These are phyloP conservation scores for Cyclotella baltica DNA, from an alignment of 108 stramenopile species.

Conservation along the genomic window DNA sequence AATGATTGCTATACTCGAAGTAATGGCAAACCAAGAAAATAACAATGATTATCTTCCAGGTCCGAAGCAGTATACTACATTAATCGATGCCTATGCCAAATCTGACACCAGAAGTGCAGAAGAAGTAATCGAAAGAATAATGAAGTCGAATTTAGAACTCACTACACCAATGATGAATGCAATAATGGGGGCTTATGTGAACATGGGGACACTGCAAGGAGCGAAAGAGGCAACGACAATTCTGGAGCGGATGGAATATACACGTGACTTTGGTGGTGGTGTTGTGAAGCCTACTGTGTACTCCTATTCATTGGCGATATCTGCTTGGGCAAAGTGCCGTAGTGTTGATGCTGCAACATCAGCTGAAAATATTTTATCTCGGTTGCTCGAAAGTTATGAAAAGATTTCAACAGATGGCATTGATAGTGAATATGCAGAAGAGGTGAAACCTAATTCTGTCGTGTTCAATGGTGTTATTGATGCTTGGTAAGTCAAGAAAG, in stretches of 20 bases:
- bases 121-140: constrained; percentile 31
- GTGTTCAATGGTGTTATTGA: constrained; percentile 70
- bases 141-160: constrained; percentile 27
- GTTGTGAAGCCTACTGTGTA: constrained; percentile 43
- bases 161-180: constrained; percentile 44
- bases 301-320: constrained; percentile 49
- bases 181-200: constrained; percentile 43
- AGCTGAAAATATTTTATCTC: constrained; percentile 57
- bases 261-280: constrained; percentile 33
- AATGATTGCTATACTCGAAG: constrained; percentile 39
- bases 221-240: constrained; percentile 68
- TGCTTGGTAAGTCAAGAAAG: constrained; percentile 52
- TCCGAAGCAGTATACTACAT: constrained; percentile 36
- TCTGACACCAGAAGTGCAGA: constrained; percentile 38
- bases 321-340: constrained; percentile 49
- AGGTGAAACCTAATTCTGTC: constrained; percentile 59
- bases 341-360: constrained; percentile 30
- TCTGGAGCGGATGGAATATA: constrained; percentile 64
- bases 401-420: constrained; percentile 35
- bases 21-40: constrained; percentile 30
- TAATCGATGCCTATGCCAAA: constrained; percentile 49
- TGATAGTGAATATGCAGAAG: constrained; percentile 22
- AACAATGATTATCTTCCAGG: constrained; percentile 46
- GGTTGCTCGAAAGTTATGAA: constrained; percentile 40
- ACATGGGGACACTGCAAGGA: constrained; percentile 50